Conservation (phyloP, 2,329 filamentous ascomycete species). For the Chalaropsis ovoidea region DNA sequence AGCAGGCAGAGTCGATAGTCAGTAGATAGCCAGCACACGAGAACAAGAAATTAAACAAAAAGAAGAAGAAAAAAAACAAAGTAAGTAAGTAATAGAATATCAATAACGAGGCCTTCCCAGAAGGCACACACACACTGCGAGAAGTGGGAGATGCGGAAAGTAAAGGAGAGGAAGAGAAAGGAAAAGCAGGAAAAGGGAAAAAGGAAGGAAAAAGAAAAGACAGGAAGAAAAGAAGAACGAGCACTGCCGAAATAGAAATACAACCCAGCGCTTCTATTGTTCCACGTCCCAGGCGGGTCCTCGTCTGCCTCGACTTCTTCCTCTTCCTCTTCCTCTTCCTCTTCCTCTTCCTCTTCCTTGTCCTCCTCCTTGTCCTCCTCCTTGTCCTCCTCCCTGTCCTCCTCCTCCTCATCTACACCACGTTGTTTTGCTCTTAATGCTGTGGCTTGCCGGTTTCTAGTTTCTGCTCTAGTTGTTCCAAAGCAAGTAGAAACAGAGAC, state of each 20-base stretch:
- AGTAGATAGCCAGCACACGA: not conserved
- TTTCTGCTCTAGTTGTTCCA: not conserved
- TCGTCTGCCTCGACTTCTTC: not conserved
- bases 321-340: not conserved
- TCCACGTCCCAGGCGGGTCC: not conserved
- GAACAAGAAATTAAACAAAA: not conserved
- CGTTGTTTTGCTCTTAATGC: not conserved
- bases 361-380: not conserved
- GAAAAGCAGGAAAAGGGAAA: not conserved
- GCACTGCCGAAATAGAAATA: conserved; percentile 16
- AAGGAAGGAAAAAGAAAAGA: not conserved
- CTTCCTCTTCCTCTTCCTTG: not conserved
- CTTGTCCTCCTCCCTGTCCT: not conserved
- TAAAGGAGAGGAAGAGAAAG: not conserved
- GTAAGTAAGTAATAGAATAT: not conserved
- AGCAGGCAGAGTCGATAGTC: not conserved
- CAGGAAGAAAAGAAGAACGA: not conserved
- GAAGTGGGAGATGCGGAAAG: not conserved
- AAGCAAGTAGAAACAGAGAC: conserved; percentile 5
- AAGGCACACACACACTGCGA: conserved; percentile 4
- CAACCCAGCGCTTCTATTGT: not conserved
- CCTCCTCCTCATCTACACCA: not conserved
- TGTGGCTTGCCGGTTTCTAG: not conserved
- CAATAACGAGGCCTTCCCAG: conserved; percentile 13
- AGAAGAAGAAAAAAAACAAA: conserved; percentile 13